A percentile compares a stretch with the other conserved stretches of the same genome.
These are phyloP conservation scores for Hanseniaspora singularis DNA, from an alignment of 805 yeast species.

Conservation along the genomic window DNA sequence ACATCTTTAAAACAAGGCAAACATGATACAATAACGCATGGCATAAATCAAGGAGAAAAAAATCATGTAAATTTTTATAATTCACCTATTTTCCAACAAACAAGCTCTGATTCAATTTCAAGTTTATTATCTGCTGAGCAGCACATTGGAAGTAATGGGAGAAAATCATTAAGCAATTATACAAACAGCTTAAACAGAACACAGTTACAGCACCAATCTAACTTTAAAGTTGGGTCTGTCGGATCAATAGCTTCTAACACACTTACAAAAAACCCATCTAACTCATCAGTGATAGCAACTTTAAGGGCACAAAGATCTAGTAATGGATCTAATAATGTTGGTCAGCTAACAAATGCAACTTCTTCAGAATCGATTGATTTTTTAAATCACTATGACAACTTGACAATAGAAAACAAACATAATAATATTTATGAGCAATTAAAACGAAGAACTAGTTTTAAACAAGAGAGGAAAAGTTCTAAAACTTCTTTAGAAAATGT, in stretches of 20 bases:
- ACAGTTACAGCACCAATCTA: slow-evolving; percentile 20
- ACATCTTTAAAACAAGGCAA: too few species aligned
- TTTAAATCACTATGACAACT: slow-evolving; percentile 21
- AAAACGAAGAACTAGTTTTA: background rate
- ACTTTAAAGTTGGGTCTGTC: slow-evolving; percentile 31
- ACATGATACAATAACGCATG: too few species aligned
- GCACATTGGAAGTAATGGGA: slow-evolving; percentile 3
- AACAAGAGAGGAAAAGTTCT: slow-evolving; percentile 2
- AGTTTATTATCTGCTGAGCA: slow-evolving; percentile 6
- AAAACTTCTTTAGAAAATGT: too few species aligned
- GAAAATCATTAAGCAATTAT: slow-evolving; percentile 4
- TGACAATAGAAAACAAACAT: slow-evolving; percentile 20
- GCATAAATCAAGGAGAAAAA: slow-evolving; percentile 1
- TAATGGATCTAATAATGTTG: slow-evolving; percentile 18
- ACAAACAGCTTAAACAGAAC: slow-evolving; percentile 8
- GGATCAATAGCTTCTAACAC: slow-evolving; percentile 24
- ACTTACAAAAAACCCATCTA: slow-evolving; percentile 35
- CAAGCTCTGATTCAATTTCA: slow-evolving; percentile 2
- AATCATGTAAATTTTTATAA: background rate
- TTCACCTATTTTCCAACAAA: slow-evolving; percentile 7
- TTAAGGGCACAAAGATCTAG: slow-evolving; percentile 33
- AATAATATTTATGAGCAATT: background rate
- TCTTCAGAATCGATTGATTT: slow-evolving; percentile 18
- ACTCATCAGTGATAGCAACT: slow-evolving; percentile 33
- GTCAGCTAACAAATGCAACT: slow-evolving; percentile 21